Evolutionary conservation across 768 basidiomycete species (phyloP).

Genomic region (Podaxis sp.): DNA sequence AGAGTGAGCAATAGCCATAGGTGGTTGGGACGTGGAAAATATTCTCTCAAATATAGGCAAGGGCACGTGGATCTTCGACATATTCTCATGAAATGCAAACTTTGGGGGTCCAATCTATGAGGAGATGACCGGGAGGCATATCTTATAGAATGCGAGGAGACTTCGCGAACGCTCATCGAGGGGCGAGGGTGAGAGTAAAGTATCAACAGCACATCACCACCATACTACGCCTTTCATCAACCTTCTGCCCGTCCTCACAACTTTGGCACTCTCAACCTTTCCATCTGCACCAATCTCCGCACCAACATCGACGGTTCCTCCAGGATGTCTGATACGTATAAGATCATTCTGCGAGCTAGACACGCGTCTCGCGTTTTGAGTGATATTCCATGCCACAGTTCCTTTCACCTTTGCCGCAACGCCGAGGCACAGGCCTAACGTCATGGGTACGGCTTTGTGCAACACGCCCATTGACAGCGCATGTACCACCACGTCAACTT

Average conservation of each 20-base stretch:
- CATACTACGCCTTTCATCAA: conserved; percentile 70
- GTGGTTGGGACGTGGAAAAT: conserved; percentile 1
- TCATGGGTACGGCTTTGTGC: conserved; percentile 72
- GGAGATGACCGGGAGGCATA: neutral
- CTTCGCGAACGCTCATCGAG: neutral
- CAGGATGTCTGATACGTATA: conserved; percentile 58
- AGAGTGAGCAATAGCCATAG: conserved; percentile 7
- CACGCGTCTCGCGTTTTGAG: conserved; percentile 25
- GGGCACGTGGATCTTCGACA: conserved; percentile 13
- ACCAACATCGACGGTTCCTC: conserved; percentile 66
- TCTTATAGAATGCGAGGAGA: neutral
- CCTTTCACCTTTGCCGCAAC: conserved; percentile 54
- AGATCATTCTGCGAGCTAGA: conserved; percentile 18
- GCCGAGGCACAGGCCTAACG: conserved; percentile 64
- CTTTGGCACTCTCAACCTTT: conserved; percentile 51
- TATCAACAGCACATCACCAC: conserved; percentile 38
- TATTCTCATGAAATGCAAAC: conserved; percentile 20
- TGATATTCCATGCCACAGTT: conserved; percentile 51
- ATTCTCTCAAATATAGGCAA: neutral
- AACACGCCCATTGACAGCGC: conserved; percentile 70
- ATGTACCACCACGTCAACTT: conserved; percentile 48
- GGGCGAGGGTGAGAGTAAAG: neutral
- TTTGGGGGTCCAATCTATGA: neutral
- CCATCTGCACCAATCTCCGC: conserved; percentile 46
- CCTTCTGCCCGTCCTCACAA: conserved; percentile 63